phyloP scores from a whole-genome alignment of 2,329 filamentous ascomycete species.

The Volutella citrinella region DNA sequence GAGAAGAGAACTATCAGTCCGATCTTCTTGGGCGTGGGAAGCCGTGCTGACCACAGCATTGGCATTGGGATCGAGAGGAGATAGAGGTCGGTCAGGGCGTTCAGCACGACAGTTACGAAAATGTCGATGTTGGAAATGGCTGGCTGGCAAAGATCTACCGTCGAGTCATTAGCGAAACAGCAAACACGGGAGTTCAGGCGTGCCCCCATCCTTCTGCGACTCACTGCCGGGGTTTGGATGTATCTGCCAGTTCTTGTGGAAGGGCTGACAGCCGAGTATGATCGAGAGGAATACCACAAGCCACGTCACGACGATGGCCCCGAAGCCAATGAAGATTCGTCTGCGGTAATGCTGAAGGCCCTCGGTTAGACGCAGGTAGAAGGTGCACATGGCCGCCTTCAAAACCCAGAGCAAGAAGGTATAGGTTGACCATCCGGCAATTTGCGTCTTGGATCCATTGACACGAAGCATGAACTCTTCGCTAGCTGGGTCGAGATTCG shows the following conservation, averaged over 20 bases:
- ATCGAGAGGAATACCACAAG: slow-evolving; percentile 44
- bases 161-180: too few species aligned
- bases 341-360: slow-evolving; percentile 9
- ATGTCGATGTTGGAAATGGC: slow-evolving; percentile 46
- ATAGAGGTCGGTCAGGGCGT: slow-evolving; percentile 53
- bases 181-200: too few species aligned
- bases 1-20: slow-evolving; percentile 33
- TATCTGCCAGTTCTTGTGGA: slow-evolving; percentile 52
- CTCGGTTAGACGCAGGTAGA: slow-evolving; percentile 48
- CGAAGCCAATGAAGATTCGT: slow-evolving; percentile 44
- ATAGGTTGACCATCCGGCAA: slow-evolving; percentile 52
- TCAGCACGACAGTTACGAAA: slow-evolving; percentile 45
- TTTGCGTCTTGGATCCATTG: slow-evolving; percentile 49
- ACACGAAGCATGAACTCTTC: slow-evolving; percentile 37
- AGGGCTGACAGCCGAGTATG: slow-evolving; percentile 48
- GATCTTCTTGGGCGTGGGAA: slow-evolving; percentile 31
- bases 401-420: slow-evolving; percentile 47
- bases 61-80: slow-evolving; percentile 53
- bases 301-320: slow-evolving; percentile 44
- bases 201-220: slow-evolving; percentile 25
- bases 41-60: slow-evolving; percentile 36
- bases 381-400: slow-evolving; percentile 51
- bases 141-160: slow-evolving; percentile 42
- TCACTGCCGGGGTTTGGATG: slow-evolving; percentile 52
- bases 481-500: slow-evolving; percentile 36